Percentiles rank a stretch among this genome's conserved stretches.
phyloP scores from a whole-genome alignment of 2,329 filamentous ascomycete species.

The Penicillium italicum region DNA sequence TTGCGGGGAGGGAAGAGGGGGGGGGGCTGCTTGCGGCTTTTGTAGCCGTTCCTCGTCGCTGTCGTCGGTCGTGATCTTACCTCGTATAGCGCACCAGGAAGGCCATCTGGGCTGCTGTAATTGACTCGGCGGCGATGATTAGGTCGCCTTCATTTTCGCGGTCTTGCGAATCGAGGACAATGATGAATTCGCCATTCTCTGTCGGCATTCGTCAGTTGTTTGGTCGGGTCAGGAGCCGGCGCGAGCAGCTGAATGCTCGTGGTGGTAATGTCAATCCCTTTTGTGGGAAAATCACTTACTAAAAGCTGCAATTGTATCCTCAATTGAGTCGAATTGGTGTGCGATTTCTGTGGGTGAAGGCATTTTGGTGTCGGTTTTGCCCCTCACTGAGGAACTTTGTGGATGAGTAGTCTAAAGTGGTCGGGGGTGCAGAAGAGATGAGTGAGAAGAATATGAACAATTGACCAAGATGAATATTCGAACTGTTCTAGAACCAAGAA shows the following conservation, averaged over 20 bases:
- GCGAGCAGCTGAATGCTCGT: background rate
- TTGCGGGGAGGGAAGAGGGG: background rate
- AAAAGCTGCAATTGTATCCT: constrained; percentile 42
- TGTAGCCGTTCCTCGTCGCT: background rate
- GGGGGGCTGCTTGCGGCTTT: background rate
- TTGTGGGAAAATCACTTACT: constrained; percentile 30
- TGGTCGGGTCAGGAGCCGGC: background rate
- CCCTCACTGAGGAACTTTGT: constrained; percentile 24
- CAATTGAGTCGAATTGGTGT: constrained; percentile 42
- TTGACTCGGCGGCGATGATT: constrained; percentile 81
- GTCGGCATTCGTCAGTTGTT: constrained; percentile 18
- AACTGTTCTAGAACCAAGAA: background rate
- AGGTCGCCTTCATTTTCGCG: constrained; percentile 98
- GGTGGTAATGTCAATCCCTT: background rate
- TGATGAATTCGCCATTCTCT: constrained; percentile 85
- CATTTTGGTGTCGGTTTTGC: constrained; percentile 28
- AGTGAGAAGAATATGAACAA: background rate
- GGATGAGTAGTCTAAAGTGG: constrained; percentile 1
- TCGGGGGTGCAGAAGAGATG: background rate
- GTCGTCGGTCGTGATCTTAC: constrained; percentile 27
- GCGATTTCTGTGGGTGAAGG: constrained; percentile 33
- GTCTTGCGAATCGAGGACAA: constrained; percentile 86
- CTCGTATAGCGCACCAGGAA: constrained; percentile 90
- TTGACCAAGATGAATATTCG: background rate
- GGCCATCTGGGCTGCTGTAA: constrained; percentile 87